Base-by-base conservation (phyloP, 1,284 basidiomycete species). In the Malassezia slooffiae region DNA sequence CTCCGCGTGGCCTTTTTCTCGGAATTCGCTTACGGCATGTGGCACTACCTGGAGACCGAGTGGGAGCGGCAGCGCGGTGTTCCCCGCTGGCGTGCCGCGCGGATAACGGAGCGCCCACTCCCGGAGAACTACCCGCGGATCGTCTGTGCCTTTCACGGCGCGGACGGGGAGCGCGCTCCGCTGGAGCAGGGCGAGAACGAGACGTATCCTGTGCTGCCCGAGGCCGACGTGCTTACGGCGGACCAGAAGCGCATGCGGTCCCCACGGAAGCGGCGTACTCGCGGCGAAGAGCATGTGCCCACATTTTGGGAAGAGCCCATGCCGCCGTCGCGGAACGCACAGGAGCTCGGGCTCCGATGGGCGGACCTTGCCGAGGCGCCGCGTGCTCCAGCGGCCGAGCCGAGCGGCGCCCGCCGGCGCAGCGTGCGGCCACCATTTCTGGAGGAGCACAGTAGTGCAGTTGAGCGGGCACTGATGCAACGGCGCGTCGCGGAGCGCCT, bases 1-100 rank as follows among this genome's bases (percentile, higher is more conserved):
- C 53, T 69, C 27, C 53, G 55, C 19, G 42, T 69, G 2, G 57
- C 53, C 5, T 59, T 67, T 28, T 62, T 64, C 38, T 54, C 54
- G 22, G 66, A 69, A 30, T 67, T 57, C 52, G 58, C 45, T 2
- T 59, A 48, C 36, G 46, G 29, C 22, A 43, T 55, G 3, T 60
- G 58, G 58, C 41, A 23, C 22, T 32, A 37, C 16, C 30, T 55
- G 10, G 47, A 58, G 13, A 34, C 20, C 16, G 36, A 49, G n/a
- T 24, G 47, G 22, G 40, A 52, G 4, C 47, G 45, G 13, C 8
- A 17, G 11, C 13, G 3, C n/a, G 7, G 31, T 9, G 16, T 15
- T 13, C 23, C 38, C 3, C 10, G 20, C 8, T 38, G 21, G 12
- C 8, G 10, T 4, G 6, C 3, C 2, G 35, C 37, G 11, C 26